Base-by-base conservation (phyloP, 1,284 basidiomycete species). In the Tranzscheliella williamsii region DNA sequence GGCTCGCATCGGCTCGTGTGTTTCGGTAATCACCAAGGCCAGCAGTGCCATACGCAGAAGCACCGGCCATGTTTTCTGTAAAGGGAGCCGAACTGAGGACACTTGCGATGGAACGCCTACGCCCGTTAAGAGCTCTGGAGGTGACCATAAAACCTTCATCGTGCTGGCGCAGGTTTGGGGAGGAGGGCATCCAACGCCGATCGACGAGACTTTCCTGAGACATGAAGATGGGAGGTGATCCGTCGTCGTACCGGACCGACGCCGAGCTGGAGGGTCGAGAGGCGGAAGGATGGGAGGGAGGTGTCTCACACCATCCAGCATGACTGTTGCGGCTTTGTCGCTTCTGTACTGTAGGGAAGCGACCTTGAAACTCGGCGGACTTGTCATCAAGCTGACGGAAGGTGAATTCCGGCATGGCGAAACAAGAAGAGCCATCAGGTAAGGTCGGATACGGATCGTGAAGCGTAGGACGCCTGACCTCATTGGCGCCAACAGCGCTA, bases 351-450 rank as follows among this genome's bases (percentile, higher is more conserved):
- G 27, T 11, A 11, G 11, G 27, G n/a, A 29, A 29, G 27, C 27
- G 27, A 11, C 27, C 27, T 29, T 38, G 26, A 15, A 16, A 8
- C 18, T 33, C 29, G 4, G 24, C 17, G 17, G 21, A n/a, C 13
- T 37, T 38, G 17, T 50, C 47, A 20, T 57, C 43, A 21, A 34
- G 22, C 11, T 35, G 33, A 27, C 54, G 40, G 15, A 40, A 40
- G 2, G 32, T 29, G 24, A 29, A 45, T 21, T 23, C 35, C 0
- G 49, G 23, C 33, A 26, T 27, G 15, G 48, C 33, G 24, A 44
- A 44, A n/a, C 44, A 44, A 5, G 55, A 48, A 5, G 49, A 38
- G 49, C 55, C 48, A 15, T 47, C 52, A n/a, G 55, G 55, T 2
- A 45, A 52, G 5, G 42, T 47, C 9, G 55, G 49, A 37, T 52